Base-by-base conservation (phyloP, 2,329 filamentous ascomycete genomes). In the Fusarium cicatricum region DNA sequence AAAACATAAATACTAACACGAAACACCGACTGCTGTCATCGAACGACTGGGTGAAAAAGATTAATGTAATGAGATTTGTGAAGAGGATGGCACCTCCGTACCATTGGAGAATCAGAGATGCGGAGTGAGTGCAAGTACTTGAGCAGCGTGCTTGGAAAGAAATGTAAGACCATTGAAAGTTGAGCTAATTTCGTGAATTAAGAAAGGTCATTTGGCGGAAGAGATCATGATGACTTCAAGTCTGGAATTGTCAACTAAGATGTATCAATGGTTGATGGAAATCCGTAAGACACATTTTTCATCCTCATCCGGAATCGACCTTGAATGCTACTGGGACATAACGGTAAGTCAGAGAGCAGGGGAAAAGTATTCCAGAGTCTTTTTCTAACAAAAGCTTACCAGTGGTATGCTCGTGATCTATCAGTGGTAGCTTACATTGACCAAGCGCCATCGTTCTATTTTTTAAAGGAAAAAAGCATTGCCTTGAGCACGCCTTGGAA, bases 81-180 rank as follows among this genome's bases (percentile, higher is more conserved):
- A 77, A 72, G 5, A 78, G 60, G 3, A 83, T 71, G 12, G 81
- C 70, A 14, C 77, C 80, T 38, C 80, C 80, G 15, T 81, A 75
- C 58, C 76, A 79, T 43, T 76, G 73, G n/a, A 82, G 64, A 28
- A 83, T 68, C 33, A 82, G 76, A 4, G 61, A 21, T 76, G 75
- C 4, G 64, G 60, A 4, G 74, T 66, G 12, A 78, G 73, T n/a
- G 65, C 68, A 4, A 72, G 68, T 11, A 82, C 71, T 56, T 83
- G 80, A 12, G 66, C 64, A 14, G 70, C 58, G 2, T 79, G 78
- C 1, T 48, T 51, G 39, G 77, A 65, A 49, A 80, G 73, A 69
- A 82, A 83, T 16, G 75, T 75, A 11, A 76, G 55, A 10, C 76
- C 77, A 4, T 79, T 79, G 14, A 70, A 66, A 11, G 74, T 75